Base-by-base conservation (phyloP, 1,284 basidiomycete species). In the Microbotryomycetes sp. region DNA sequence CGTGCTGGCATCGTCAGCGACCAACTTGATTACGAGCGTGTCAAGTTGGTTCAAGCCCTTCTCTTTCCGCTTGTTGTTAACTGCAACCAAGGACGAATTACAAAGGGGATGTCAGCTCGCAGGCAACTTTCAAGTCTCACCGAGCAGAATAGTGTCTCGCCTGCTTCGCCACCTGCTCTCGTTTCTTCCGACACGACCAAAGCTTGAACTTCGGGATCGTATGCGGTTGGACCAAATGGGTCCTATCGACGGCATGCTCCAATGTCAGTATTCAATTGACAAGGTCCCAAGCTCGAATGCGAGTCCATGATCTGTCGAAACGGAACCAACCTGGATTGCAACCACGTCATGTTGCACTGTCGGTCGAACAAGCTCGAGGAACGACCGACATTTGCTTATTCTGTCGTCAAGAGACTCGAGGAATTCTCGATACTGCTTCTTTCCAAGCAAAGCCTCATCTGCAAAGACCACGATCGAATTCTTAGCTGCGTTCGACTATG, bases 111-210 rank as follows among this genome's bases (percentile, higher is more conserved):
- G 25, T 29, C 19, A 30, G 12, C 51, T 30, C 4, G 55, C 45
- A n/a, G n/a, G n/a, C n/a, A n/a, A n/a, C n/a, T n/a, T n/a, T n/a
- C n/a, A n/a, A n/a, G n/a, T n/a, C n/a, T n/a, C n/a, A n/a, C n/a
- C n/a, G n/a, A n/a, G n/a, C n/a, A n/a, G n/a, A n/a, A n/a, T n/a
- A n/a, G n/a, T n/a, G n/a, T n/a, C 85, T 59, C 69, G 89, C 89
- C 84, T 26, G 85, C 79, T 45, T 81, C 77, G 1, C 86, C 91
- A 2, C 92, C 92, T 15, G 79, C 75, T 1, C 87, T 69, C 0
- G 92, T 96, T 77, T 97, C 92, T 69, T 82, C 83, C 76, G 88
- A 90, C 31, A 94, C 88, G 6, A 96, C 86, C 14, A 97, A 77
- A 3, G 84, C 91, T 68, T 93, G 87, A 22, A 96, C 84, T 70